Evolutionary conservation across 208 protist genomes (phyloP).

Genomic region (Trypanosoma melophagium): DNA sequence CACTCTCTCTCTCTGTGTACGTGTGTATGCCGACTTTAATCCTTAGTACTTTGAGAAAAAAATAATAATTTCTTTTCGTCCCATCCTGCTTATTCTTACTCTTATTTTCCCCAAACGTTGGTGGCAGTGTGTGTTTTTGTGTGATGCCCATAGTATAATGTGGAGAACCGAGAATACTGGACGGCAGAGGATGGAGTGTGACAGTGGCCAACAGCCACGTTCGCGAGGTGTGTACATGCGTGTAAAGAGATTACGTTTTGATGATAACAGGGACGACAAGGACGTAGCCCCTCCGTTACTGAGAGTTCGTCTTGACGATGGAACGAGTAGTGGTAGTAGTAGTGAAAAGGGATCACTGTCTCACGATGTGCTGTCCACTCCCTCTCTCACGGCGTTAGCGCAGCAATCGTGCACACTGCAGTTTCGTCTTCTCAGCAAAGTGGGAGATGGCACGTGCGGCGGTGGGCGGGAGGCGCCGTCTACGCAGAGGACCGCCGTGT

Average conservation of each 20-base stretch:
- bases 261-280: not conserved
- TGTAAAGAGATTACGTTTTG: conserved; percentile 10
- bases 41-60: too few species aligned
- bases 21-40: too few species aligned
- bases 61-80: too few species aligned
- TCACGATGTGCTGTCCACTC: too few species aligned
- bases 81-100: conserved; percentile 4
- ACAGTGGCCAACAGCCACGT: not conserved
- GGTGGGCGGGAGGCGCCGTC: too few species aligned
- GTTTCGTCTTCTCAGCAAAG: conserved; percentile 15
- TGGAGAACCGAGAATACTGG: not conserved
- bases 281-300: conserved; percentile 17
- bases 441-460: not conserved
- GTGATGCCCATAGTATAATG: conserved; percentile 13
- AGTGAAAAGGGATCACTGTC: not conserved
- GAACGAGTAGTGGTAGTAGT: not conserved
- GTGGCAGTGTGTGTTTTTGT: not conserved
- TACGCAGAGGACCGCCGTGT: too few species aligned
- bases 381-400: too few species aligned
- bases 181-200: not conserved
- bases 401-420: not conserved
- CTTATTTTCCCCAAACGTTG: not conserved
- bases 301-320: conserved; percentile 7
- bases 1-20: too few species aligned
- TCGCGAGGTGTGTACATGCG: conserved; percentile 16